Conservation (phyloP, 345 rosid species). For the Eucalyptus pauciflora region DNA sequence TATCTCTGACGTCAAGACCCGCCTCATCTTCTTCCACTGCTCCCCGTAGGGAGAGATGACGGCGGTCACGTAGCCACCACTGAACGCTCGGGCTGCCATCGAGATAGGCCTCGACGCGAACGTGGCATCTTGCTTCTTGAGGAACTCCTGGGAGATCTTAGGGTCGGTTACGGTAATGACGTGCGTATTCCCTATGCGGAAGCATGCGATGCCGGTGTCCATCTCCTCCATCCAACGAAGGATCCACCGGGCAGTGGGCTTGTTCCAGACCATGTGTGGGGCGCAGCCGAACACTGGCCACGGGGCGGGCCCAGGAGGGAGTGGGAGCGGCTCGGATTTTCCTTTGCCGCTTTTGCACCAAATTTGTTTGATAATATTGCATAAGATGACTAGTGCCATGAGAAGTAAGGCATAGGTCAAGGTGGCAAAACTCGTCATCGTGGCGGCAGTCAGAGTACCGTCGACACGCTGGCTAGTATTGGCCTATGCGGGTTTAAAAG, state of each 20-base stretch:
- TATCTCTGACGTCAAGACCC: slow-evolving; percentile 9
- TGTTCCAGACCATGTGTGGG: not conserved
- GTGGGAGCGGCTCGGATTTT: not conserved
- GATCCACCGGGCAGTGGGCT: not conserved
- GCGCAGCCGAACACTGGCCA: not conserved
- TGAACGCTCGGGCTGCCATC: not conserved
- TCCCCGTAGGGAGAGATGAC: slow-evolving; percentile 6
- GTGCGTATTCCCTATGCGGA: not conserved
- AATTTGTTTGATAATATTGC: not conserved
- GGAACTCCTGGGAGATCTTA: slow-evolving; percentile 22
- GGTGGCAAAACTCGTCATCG: not conserved
- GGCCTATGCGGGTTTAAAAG: not conserved
- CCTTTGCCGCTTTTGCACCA: not conserved
- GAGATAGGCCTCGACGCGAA: slow-evolving; percentile 15
- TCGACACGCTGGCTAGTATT: not conserved
- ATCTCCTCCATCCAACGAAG: not conserved
- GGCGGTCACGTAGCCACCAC: slow-evolving; percentile 4
- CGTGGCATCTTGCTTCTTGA: slow-evolving; percentile 12
- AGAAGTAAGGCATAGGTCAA: not conserved
- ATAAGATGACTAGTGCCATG: not conserved
- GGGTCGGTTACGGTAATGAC: slow-evolving; percentile 14
- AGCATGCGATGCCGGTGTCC: not conserved
- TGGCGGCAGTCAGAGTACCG: not conserved
- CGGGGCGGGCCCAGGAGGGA: not conserved
- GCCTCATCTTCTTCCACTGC: slow-evolving; percentile 36